phyloP scores from a whole-genome alignment of 306 rosid species.

The Ormosia emarginata region DNA sequence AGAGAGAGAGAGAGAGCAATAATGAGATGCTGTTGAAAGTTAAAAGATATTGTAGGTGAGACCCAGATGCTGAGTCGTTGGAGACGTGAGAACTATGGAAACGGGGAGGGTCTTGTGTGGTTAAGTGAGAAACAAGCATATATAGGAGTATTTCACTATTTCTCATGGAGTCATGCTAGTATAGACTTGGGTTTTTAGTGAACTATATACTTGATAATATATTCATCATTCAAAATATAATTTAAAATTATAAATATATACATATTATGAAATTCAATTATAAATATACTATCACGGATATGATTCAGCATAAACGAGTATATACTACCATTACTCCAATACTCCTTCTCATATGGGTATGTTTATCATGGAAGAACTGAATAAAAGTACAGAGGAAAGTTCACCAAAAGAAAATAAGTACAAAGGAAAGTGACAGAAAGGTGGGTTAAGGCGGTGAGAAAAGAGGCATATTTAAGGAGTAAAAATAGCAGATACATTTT shows the following conservation, averaged over 20 bases:
- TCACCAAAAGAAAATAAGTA: neutral
- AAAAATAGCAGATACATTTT: slow-evolving; percentile 26
- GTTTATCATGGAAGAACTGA: slow-evolving; percentile 17
- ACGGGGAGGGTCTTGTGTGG: slow-evolving; percentile 10
- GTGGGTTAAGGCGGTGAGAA: slow-evolving; percentile 43
- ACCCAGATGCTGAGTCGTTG: neutral
- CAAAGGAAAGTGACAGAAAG: slow-evolving; percentile 16
- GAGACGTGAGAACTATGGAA: slow-evolving; percentile 9
- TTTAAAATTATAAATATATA: no score
- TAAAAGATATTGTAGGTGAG: slow-evolving; percentile 14
- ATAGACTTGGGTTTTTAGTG: no score
- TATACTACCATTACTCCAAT: no score
- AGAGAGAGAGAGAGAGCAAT: neutral
- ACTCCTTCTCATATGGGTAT: neutral
- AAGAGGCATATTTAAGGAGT: slow-evolving; percentile 25
- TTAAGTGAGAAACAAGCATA: slow-evolving; percentile 26
- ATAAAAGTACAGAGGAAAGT: slow-evolving; percentile 17
- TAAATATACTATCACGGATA: no score
- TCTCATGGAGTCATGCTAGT: neutral
- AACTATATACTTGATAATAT: no score
- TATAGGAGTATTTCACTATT: neutral
- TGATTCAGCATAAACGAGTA: no score
- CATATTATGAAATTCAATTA: no score
- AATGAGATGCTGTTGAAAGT: neutral
- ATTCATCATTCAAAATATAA: no score